Percentiles rank a stretch among this genome's conserved stretches.
These are phyloP conservation scores for Backusella liffmaniae DNA, from an alignment of 192 early-diverging fungal species.

Conservation along the genomic window DNA sequence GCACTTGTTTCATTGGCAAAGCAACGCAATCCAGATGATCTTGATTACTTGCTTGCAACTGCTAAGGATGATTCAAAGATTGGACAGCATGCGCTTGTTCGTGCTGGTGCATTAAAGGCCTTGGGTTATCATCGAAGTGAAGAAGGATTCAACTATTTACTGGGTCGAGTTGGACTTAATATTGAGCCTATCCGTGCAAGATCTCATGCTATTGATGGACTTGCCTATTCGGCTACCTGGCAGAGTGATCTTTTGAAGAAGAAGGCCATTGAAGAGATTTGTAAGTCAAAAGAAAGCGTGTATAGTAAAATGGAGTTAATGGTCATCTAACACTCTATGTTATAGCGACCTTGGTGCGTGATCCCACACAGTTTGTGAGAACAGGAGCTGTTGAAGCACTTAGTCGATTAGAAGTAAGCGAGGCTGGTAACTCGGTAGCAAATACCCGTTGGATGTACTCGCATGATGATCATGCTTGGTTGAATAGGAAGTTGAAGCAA, in stretches of 20 bases:
- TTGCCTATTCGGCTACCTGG: constrained; percentile 17
- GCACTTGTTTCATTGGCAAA: constrained; percentile 38
- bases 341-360: constrained; percentile 15
- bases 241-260: constrained; percentile 19
- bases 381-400: background rate
- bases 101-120: constrained; percentile 37
- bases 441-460: constrained; percentile 5
- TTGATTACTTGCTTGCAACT: constrained; percentile 36
- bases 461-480: constrained; percentile 20
- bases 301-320: background rate
- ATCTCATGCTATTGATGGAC: background rate
- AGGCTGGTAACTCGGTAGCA: background rate
- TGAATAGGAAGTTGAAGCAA: constrained; percentile 11
- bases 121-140: constrained; percentile 40
- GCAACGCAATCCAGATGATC: constrained; percentile 47
- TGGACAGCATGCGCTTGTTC: constrained; percentile 39
- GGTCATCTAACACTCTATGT: background rate
- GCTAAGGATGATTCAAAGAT: constrained; percentile 33
- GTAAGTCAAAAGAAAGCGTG: constrained; percentile 1
- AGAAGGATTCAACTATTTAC: constrained; percentile 39
- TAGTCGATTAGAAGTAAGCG: background rate
- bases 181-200: constrained; percentile 11
- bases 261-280: constrained; percentile 16
- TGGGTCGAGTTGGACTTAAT: constrained; percentile 10
- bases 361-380: background rate